These are phyloP conservation scores for Debaryomyces robertsiae DNA, from an alignment of 1,139 yeast genomes.

Conservation along the genomic window DNA sequence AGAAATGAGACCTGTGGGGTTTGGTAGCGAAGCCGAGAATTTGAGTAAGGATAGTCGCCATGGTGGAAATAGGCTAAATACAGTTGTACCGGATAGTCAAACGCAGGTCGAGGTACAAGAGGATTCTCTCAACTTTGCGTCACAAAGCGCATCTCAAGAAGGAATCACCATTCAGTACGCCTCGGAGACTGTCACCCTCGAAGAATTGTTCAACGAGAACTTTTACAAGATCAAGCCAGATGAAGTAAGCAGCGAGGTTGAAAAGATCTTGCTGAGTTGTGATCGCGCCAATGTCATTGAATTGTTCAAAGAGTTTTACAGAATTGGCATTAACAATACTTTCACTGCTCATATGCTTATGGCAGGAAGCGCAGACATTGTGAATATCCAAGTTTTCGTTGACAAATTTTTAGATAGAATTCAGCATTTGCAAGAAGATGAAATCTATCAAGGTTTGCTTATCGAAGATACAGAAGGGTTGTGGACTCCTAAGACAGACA, in stretches of 20 bases:
- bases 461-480: slow-evolving; percentile 24
- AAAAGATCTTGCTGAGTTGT: slow-evolving; percentile 9
- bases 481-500: slow-evolving; percentile 25
- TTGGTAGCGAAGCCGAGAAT: slow-evolving; percentile 27
- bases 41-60: slow-evolving; percentile 11
- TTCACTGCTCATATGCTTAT: slow-evolving; percentile 33
- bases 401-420: slow-evolving; percentile 11
- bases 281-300: slow-evolving; percentile 13
- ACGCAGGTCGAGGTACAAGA: slow-evolving; percentile 1
- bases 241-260: slow-evolving; percentile 7
- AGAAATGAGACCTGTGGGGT: slow-evolving; percentile 38
- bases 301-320: slow-evolving; percentile 20
- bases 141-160: slow-evolving; percentile 1
- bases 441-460: slow-evolving; percentile 14
- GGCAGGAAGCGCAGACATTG: slow-evolving; percentile 26
- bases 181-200: slow-evolving; percentile 13
- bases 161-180: slow-evolving; percentile 14
- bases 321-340: slow-evolving; percentile 28
- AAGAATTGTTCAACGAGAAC: slow-evolving; percentile 17
- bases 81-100: slow-evolving; percentile 1
- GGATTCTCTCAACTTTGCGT: slow-evolving; percentile 2
- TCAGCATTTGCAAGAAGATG: slow-evolving; percentile 12
- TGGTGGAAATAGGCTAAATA: slow-evolving; percentile 7
- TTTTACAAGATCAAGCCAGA: slow-evolving; percentile 14
- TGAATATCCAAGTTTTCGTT: slow-evolving; percentile 17